These are phyloP conservation scores for Biancaea sappan DNA, from an alignment of 306 rosid species.

Conservation along the genomic window DNA sequence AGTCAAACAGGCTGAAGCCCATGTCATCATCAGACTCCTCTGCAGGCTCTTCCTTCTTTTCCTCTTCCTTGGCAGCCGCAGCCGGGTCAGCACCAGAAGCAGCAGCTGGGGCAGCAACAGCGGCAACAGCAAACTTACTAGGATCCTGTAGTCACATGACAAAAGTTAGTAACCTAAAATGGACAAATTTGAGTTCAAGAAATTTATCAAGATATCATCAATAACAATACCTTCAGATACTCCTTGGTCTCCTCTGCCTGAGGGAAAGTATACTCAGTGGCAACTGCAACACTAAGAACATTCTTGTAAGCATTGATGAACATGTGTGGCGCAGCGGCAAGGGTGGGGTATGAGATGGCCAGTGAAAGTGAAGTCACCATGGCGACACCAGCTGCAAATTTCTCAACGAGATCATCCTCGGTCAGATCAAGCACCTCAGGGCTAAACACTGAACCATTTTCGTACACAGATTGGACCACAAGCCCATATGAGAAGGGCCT, in stretches of 20 bases:
- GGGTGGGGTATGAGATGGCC: constrained; percentile 55
- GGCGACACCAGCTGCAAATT: constrained; percentile 58
- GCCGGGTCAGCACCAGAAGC: constrained; percentile 8
- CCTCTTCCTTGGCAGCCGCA: constrained; percentile 43
- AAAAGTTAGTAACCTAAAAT: background rate
- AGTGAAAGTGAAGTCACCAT: constrained; percentile 53
- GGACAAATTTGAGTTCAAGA: background rate
- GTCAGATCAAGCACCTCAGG: constrained; percentile 67
- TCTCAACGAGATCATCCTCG: constrained; percentile 55
- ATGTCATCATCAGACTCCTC: constrained; percentile 62
- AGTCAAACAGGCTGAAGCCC: constrained; percentile 54
- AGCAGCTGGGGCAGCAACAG: background rate
- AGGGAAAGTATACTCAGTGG: constrained; percentile 34
- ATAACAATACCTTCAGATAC: constrained; percentile 44
- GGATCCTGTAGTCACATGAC: constrained; percentile 18
- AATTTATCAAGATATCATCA: background rate
- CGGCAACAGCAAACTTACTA: constrained; percentile 26
- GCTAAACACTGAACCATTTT: constrained; percentile 56
- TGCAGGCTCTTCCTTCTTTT: constrained; percentile 55
- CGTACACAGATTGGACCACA: constrained; percentile 46
- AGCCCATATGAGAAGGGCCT: constrained; percentile 71
- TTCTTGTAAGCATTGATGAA: constrained; percentile 60
- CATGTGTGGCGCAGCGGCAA: constrained; percentile 75
- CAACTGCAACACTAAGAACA: constrained; percentile 49
- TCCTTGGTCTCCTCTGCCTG: constrained; percentile 61